Evolutionary conservation across 2,329 filamentous ascomycete genomes (phyloP), one percentile per base, ranked within the genome.

Genomic region (Aspergillus chevalieri): DNA sequence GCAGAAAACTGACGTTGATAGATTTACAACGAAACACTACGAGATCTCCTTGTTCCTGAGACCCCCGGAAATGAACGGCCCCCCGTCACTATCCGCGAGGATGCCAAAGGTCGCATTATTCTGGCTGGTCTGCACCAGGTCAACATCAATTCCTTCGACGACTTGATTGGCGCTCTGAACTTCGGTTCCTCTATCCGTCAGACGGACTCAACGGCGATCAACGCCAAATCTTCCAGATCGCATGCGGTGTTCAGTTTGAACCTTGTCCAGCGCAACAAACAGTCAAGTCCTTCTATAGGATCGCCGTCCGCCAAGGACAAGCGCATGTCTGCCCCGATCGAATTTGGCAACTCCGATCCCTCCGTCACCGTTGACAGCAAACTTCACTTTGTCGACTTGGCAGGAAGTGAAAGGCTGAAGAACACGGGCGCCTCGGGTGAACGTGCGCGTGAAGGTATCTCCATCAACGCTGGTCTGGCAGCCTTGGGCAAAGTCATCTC

Each of bases 401-500:
- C 93, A 46, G 93, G 93, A 57, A 97, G 93, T 66, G 93, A 98
- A 73, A 83, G 93, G 59, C 75, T 98, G 63, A 98, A 98, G 74
- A 97, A 98, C 62, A 98, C 93, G 0, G 89, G 90, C 30, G 93
- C 93, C 0, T 91, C 95, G 55, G 93, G 93, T 41, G 93, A 97
- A 60, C 82, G 93, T 50, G 93, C 93, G 36, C 92, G 85, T 67
- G 93, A 98, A 70, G 93, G 93, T 59, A 98, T 98, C 52, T 95
- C 92, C 10, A 98, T 98, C 76, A 98, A 98, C 64, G 93, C 88
- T 36, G 93, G 93, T 52, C 81, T 98, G 52, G 93, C 93, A 45
- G 92, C 91, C 52, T 77, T 98, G 22, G 93, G 93, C 65, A 98
- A 98, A 70, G 93, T 98, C 68, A 98, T 98, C 64, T 95, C 93